Percentiles rank a stretch among this genome's conserved stretches.
These are phyloP conservation scores for Jatropha podagrica DNA, from an alignment of 441 rosid genomes.

Conservation along the genomic window DNA sequence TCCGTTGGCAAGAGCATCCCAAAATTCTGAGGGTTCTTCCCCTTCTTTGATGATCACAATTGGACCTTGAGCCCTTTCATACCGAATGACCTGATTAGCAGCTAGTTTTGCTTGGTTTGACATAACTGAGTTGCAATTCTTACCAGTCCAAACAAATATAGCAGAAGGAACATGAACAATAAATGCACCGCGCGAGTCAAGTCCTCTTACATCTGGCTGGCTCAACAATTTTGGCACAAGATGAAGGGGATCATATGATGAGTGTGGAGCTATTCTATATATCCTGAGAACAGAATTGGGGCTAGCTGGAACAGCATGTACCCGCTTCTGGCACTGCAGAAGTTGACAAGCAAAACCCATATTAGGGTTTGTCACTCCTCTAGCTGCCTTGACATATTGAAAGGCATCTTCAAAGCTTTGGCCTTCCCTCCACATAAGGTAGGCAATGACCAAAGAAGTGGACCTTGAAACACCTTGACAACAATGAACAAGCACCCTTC, in stretches of 20 bases:
- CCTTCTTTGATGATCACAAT: slow-evolving; percentile 48
- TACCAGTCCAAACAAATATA: slow-evolving; percentile 71
- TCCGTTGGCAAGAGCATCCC: slow-evolving; percentile 54
- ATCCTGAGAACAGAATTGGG: slow-evolving; percentile 56
- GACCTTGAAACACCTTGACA: slow-evolving; percentile 78
- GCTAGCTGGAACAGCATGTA: slow-evolving; percentile 66
- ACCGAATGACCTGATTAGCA: slow-evolving; percentile 67
- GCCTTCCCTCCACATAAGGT: slow-evolving; percentile 81
- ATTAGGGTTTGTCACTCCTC: slow-evolving; percentile 76
- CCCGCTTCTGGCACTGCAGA: slow-evolving; percentile 78
- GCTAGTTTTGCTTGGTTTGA: slow-evolving; percentile 50
- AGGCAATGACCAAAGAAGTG: slow-evolving; percentile 71
- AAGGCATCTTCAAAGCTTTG: slow-evolving; percentile 83
- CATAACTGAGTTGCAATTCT: slow-evolving; percentile 47
- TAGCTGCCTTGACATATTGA: slow-evolving; percentile 71
- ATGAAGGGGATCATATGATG: slow-evolving; percentile 75
- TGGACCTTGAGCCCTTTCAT: slow-evolving; percentile 64
- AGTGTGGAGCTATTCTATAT: slow-evolving; percentile 79
- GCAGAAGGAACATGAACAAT: slow-evolving; percentile 58
- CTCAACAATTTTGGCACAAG: slow-evolving; percentile 70
- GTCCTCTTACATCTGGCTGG: slow-evolving; percentile 39
- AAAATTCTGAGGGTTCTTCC: slow-evolving; percentile 59
- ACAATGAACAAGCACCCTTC: slow-evolving; percentile 73
- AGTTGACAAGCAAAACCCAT: slow-evolving; percentile 84
- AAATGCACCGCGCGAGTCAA: slow-evolving; percentile 78